Evolutionary conservation across 768 basidiomycete species (phyloP).

Genomic region (Leccinum boreale): DNA sequence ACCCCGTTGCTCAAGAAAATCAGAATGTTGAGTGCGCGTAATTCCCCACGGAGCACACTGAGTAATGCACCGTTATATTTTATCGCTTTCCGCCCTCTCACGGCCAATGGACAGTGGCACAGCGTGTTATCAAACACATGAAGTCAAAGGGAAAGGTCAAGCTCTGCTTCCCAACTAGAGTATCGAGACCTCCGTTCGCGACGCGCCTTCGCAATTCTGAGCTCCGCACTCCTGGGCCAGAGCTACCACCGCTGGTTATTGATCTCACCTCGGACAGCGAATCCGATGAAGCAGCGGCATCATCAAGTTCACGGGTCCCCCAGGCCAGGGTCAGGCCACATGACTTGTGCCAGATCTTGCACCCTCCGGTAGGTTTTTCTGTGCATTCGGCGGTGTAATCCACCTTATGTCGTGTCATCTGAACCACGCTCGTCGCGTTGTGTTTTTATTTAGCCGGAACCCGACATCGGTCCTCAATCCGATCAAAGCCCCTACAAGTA

Average conservation of each 20-base stretch:
- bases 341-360: not conserved
- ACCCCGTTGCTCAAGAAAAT: slow-evolving; percentile 20
- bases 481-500: not conserved
- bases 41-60: slow-evolving; percentile 14
- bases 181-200: slow-evolving; percentile 13
- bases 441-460: slow-evolving; percentile 9
- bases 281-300: not conserved
- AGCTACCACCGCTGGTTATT: slow-evolving; percentile 10
- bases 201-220: slow-evolving; percentile 15
- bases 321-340: not conserved
- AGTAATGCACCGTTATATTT: slow-evolving; percentile 14
- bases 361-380: slow-evolving; percentile 11
- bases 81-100: slow-evolving; percentile 1
- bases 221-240: slow-evolving; percentile 1
- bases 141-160: slow-evolving; percentile 28
- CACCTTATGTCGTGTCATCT: not conserved
- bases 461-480: not conserved
- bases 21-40: slow-evolving; percentile 14
- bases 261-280: slow-evolving; percentile 20
- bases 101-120: slow-evolving; percentile 20
- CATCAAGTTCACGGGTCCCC: slow-evolving; percentile 1
- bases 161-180: slow-evolving; percentile 15
- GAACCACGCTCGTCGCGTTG: not conserved
- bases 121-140: slow-evolving; percentile 24
- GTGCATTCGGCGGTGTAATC: not conserved